Percentiles rank a stretch among this genome's conserved stretches.
phyloP scores from a whole-genome alignment of 169 alveolate genomes.

The Cryptosporidium viatorum region DNA sequence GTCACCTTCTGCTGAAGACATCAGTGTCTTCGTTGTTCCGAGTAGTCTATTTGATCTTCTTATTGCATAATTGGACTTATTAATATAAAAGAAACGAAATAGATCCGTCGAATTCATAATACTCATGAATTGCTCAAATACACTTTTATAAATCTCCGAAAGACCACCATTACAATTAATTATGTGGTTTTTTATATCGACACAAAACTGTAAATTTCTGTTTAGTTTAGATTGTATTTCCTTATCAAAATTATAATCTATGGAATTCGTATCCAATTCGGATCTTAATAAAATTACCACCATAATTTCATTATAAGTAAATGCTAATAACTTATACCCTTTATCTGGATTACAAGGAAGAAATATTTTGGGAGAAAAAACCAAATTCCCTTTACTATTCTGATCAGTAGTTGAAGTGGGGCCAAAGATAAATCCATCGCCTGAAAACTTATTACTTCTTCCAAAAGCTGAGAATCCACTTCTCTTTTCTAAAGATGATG shows the following conservation, averaged over 20 bases:
- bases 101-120: constrained; percentile 54
- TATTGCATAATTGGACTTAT: constrained; percentile 40
- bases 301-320: constrained; percentile 58
- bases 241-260: background rate
- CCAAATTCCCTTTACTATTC: constrained; percentile 1
- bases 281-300: constrained; percentile 4
- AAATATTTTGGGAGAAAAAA: constrained; percentile 55
- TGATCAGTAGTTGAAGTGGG: background rate
- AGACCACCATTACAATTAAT: constrained; percentile 46
- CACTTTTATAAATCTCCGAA: background rate
- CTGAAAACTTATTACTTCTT: constrained; percentile 24
- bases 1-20: constrained; percentile 70
- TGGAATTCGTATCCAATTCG: background rate
- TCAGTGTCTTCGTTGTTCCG: constrained; percentile 49
- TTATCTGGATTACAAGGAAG: constrained; percentile 16
- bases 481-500: background rate
- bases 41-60: constrained; percentile 65
- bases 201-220: constrained; percentile 1
- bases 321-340: constrained; percentile 18
- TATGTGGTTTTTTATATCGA: constrained; percentile 19
- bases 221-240: background rate
- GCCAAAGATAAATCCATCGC: constrained; percentile 50
- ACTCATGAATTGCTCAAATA: constrained; percentile 27
- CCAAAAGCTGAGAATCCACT: constrained; percentile 58
- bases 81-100: constrained; percentile 46